A percentile compares a stretch with the other conserved stretches of the same genome.
phyloP scores from a whole-genome alignment of 345 rosid species.

The Gossypium raimondii region DNA sequence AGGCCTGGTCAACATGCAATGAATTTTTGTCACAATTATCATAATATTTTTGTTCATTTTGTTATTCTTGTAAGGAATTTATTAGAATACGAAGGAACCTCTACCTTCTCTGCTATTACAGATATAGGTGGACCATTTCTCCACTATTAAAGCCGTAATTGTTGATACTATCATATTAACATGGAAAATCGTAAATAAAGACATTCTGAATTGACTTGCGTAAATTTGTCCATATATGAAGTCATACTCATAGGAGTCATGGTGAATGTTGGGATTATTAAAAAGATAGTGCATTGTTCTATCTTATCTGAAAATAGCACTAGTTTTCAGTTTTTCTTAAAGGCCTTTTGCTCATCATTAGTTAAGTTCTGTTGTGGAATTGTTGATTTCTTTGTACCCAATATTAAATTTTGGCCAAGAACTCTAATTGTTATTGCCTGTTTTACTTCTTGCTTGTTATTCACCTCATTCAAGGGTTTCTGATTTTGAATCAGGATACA shows the following conservation, averaged over 20 bases:
- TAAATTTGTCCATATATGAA: not conserved
- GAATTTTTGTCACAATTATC: not conserved
- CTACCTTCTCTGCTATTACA: not conserved
- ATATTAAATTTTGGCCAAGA: not conserved
- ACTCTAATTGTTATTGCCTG: not conserved
- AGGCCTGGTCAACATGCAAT: not conserved
- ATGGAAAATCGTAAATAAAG: not conserved
- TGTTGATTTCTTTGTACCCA: not conserved
- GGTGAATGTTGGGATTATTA: not conserved
- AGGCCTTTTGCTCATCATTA: not conserved
- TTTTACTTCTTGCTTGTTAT: not conserved
- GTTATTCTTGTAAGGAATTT: not conserved
- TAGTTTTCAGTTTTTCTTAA: not conserved
- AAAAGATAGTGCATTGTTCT: not conserved
- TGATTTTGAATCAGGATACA: constrained; percentile 53
- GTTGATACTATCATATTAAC: not conserved
- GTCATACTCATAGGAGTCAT: not conserved
- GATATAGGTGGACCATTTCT: not conserved
- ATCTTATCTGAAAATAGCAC: not conserved
- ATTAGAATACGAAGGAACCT: not conserved
- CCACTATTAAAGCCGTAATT: not conserved
- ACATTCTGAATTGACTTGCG: not conserved
- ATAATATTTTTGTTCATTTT: not conserved
- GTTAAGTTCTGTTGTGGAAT: not conserved
- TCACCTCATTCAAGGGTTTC: not conserved